Base-by-base conservation (phyloP, 2,329 filamentous ascomycete species). In the Rasamsonia emersonii region DNA sequence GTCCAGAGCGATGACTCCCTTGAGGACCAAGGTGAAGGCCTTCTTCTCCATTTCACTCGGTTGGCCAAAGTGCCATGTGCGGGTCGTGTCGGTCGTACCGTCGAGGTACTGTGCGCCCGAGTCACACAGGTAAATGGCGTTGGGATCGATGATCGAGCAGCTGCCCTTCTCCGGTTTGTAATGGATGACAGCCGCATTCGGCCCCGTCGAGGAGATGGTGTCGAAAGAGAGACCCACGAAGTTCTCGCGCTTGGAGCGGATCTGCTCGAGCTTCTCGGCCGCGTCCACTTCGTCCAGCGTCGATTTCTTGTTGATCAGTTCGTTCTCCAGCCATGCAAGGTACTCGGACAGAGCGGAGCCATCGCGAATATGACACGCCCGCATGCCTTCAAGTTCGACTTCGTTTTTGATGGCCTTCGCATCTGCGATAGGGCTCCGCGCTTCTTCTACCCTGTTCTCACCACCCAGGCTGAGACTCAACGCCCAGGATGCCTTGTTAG, bases 41-140 rank as follows among this genome's bases (percentile, higher is more conserved):
- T 86, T 85, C 50, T 75, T 83, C 61, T 98, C 88, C 51, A 82
- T 81, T 3, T 78, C 75, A 0, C 82, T 84, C 1, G 91, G 91
- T 16, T 77, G 72, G 28, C 86, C 85, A 54, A 96, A 96, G 52
- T 98, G 91, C 23, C 94, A 67, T 1, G 91, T 98, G 24, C 91
- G 74, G 4, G 91, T 98, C 0, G 86, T 93, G 52, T 98, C 91
- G 0, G 91, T 98, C 1, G 91, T 98, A 35, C 91, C 91, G 55
- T 98, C 91, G 3, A 82, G 70, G 50, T 89, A 98, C 58, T 98
- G 91, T n/a, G 84, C 91, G 14, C 91, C 91, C 14, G 91, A 96
- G 59, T 98, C 91, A 55, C 91, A 98, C 3, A 98, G 75, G 51
- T 98, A 98, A 37, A 98, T 77, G 9, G 79, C 78, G 5, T 77